phyloP scores from a whole-genome alignment of 1,284 basidiomycete species.

The Pisolithus thermaeus region DNA sequence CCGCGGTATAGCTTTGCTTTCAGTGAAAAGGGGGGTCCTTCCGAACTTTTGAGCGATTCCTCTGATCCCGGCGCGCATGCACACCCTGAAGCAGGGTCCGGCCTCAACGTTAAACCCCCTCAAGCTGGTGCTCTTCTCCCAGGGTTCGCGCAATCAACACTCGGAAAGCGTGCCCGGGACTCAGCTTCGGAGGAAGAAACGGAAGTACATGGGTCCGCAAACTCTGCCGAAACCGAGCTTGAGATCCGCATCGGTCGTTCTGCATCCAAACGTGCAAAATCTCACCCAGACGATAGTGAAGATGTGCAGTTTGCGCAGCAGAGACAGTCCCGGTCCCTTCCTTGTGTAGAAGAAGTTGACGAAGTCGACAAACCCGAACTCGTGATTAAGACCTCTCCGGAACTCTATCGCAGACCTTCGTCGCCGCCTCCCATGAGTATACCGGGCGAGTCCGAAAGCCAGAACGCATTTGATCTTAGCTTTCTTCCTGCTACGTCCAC shows the following conservation, averaged over 20 bases:
- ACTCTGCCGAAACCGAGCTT: constrained; percentile 31
- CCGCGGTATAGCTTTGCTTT: constrained; percentile 14
- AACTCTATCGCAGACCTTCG: constrained; percentile 39
- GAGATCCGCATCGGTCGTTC: constrained; percentile 36
- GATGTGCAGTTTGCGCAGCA: constrained; percentile 3
- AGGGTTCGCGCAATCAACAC: constrained; percentile 36
- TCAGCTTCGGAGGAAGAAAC: constrained; percentile 37
- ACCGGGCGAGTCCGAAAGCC: constrained; percentile 44
- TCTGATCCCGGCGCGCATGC: constrained; percentile 14
- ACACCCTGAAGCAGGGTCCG: constrained; percentile 16
- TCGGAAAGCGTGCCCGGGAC: constrained; percentile 60
- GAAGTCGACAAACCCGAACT: constrained; percentile 36
- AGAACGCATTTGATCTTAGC: constrained; percentile 47
- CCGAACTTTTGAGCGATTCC: constrained; percentile 18
- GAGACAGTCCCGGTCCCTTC: constrained; percentile 4
- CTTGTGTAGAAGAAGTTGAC: constrained; percentile 32
- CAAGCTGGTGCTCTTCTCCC: constrained; percentile 29
- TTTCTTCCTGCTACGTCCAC: constrained; percentile 51
- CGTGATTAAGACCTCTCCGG: constrained; percentile 45
- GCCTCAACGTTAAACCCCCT: constrained; percentile 16
- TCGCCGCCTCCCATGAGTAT: constrained; percentile 27
- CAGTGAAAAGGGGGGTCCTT: constrained; percentile 14
- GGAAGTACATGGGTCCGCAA: constrained; percentile 36
- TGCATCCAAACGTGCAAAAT: constrained; percentile 47
- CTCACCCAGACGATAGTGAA: constrained; percentile 15